A percentile compares a stretch with the other conserved stretches of the same genome.
These are phyloP conservation scores for Penicillium frequentans DNA, from an alignment of 2,329 filamentous ascomycete species.

Conservation along the genomic window DNA sequence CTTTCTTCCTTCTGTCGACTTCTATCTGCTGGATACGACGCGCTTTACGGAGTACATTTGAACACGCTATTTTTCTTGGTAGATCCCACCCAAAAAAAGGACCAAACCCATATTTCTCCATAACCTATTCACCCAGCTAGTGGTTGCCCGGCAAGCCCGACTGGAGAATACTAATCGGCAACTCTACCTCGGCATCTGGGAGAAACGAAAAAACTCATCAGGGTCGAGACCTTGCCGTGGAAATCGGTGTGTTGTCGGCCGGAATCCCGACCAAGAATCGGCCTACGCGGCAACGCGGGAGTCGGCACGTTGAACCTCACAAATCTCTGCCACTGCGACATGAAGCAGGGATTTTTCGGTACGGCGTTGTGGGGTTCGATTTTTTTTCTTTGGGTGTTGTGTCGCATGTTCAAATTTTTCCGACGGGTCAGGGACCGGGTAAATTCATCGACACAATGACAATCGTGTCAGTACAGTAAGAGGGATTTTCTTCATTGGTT, in stretches of 20 bases:
- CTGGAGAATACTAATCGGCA: background rate
- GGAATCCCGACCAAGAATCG: slow-evolving; percentile 12
- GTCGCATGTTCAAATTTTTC: background rate
- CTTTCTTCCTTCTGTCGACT: background rate
- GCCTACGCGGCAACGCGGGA: slow-evolving; percentile 23
- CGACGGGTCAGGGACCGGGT: background rate
- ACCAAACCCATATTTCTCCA: background rate
- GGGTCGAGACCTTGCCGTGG: background rate
- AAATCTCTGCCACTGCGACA: background rate
- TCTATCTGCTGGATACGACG: background rate
- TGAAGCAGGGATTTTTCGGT: background rate
- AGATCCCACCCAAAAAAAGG: background rate
- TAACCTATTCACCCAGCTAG: background rate
- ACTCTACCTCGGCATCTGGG: background rate
- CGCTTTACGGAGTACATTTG: background rate
- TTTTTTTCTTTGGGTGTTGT: background rate
- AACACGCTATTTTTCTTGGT: slow-evolving; percentile 1
- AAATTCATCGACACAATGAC: background rate
- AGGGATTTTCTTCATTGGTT: background rate
- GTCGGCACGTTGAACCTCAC: slow-evolving; percentile 20
- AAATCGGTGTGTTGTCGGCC: background rate
- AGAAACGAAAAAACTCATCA: background rate
- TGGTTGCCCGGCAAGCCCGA: background rate
- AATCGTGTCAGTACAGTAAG: background rate
- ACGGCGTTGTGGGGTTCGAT: background rate